phyloP scores from a whole-genome alignment of 148 eudicot species.

The Dysphania ambrosioides region DNA sequence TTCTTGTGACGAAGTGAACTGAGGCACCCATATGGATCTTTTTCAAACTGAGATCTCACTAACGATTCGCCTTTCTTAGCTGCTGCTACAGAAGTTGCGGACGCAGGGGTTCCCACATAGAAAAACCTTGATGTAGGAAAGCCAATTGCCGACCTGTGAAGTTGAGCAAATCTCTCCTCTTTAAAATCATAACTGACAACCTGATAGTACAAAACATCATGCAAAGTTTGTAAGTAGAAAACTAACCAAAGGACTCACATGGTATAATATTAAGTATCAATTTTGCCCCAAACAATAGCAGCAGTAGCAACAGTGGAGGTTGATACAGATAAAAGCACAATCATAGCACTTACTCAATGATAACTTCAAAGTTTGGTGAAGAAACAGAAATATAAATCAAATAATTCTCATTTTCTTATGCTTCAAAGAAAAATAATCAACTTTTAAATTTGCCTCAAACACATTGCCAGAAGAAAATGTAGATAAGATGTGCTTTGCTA shows the following conservation, averaged over 20 bases:
- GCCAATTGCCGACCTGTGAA: constrained; percentile 76
- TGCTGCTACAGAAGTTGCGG: constrained; percentile 58
- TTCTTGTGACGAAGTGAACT: constrained; percentile 74
- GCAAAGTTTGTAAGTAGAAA: not conserved
- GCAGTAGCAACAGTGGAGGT: not conserved
- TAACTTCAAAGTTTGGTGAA: not conserved
- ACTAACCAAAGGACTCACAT: not conserved
- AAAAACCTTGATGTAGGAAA: constrained; percentile 69
- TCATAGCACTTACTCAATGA: not conserved
- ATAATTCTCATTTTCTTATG: not conserved
- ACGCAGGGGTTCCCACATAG: constrained; percentile 77
- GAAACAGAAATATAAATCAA: not conserved
- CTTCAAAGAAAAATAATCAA: not conserved
- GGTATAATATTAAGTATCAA: not conserved
- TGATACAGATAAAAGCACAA: not conserved
- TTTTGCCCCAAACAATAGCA: not conserved
- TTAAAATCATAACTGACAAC: constrained; percentile 91
- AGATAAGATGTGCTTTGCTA: not conserved
- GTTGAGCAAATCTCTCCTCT: constrained; percentile 69
- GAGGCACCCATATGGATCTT: constrained; percentile 83
- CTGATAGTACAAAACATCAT: constrained; percentile 26
- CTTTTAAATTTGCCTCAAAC: not conserved
- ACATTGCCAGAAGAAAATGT: not conserved
- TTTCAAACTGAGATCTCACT: constrained; percentile 77
- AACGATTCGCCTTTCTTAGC: constrained; percentile 84